These are phyloP conservation scores for Blastobotrys arbuscula DNA, from an alignment of 1,139 yeast species.

Conservation along the genomic window DNA sequence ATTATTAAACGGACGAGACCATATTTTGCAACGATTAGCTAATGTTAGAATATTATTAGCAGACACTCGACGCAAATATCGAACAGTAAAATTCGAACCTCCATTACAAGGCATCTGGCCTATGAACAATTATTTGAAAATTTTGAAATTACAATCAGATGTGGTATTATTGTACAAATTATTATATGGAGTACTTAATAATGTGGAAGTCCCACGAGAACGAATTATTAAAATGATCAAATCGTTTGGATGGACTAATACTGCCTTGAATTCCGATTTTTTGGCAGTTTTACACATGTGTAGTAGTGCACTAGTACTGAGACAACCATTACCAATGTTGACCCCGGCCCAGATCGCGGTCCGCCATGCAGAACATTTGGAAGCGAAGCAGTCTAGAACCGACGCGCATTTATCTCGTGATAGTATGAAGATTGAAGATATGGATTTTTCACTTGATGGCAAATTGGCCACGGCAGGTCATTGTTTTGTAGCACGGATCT, in stretches of 20 bases:
- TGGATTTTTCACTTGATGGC: constrained; percentile 21
- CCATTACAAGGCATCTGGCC: constrained; percentile 30
- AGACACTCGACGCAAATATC: constrained; percentile 6
- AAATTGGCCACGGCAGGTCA: constrained; percentile 25
- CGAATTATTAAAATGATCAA: constrained; percentile 19
- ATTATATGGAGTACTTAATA: constrained; percentile 22
- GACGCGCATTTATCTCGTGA: neutral
- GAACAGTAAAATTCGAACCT: constrained; percentile 26
- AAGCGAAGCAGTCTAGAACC: neutral
- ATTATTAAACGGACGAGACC: constrained; percentile 19
- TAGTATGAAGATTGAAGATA: neutral
- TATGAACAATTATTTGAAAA: constrained; percentile 22
- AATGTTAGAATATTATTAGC: constrained; percentile 18
- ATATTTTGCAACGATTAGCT: constrained; percentile 20
- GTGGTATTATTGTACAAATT: constrained; percentile 21
- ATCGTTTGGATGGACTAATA: constrained; percentile 27
- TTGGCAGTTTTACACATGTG: constrained; percentile 30
- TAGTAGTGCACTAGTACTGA: constrained; percentile 24
- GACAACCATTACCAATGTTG: constrained; percentile 27
- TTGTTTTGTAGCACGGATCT: constrained; percentile 24
- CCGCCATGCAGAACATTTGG: constrained; percentile 10
- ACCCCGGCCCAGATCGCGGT: constrained; percentile 27
- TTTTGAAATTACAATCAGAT: constrained; percentile 22
- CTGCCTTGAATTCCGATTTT: constrained; percentile 25
- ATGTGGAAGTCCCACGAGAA: constrained; percentile 18